Evolutionary conservation across 805 yeast genomes (phyloP).

Genomic region (Candida methanosorbosa): DNA sequence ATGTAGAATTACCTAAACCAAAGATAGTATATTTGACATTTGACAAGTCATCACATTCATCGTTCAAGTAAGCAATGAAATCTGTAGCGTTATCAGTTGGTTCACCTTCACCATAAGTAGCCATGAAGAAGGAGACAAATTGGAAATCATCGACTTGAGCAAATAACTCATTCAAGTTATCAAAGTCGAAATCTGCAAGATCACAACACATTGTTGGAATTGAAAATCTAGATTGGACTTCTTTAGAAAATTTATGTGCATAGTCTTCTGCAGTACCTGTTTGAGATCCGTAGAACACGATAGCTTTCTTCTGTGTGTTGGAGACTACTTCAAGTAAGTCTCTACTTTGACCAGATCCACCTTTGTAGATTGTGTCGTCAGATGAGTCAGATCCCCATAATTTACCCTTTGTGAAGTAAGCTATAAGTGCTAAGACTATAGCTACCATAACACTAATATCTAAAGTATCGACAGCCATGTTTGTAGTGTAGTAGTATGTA

Average conservation of each 20-base stretch:
- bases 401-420: conserved; percentile 59
- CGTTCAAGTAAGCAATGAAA: conserved; percentile 63
- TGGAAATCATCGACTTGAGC: conserved; percentile 48
- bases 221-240: conserved; percentile 73
- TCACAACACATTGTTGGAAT: conserved; percentile 81
- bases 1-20: conserved; percentile 92
- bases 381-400: conserved; percentile 31
- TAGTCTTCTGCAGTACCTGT: conserved; percentile 99
- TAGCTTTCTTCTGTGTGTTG: conserved; percentile 59
- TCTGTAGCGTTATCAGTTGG: conserved; percentile 91
- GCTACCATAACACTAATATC: conserved; percentile 64
- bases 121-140: conserved; percentile 40
- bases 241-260: conserved; percentile 84
- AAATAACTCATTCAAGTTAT: conserved; percentile 58
- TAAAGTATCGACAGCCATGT: conserved; percentile 61
- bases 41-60: conserved; percentile 40
- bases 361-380: conserved; percentile 4
- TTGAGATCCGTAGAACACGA: conserved; percentile 88
- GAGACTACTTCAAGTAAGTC: conserved; percentile 51
- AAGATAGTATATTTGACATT: conserved; percentile 65
- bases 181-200: conserved; percentile 81
- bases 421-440: conserved; percentile 53
- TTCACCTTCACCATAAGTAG: conserved; percentile 98
- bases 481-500: no score
- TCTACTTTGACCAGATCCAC: conserved; percentile 19